phyloP scores from a whole-genome alignment of 2,329 filamentous ascomycete species.

The Diaporthe humulicola region DNA sequence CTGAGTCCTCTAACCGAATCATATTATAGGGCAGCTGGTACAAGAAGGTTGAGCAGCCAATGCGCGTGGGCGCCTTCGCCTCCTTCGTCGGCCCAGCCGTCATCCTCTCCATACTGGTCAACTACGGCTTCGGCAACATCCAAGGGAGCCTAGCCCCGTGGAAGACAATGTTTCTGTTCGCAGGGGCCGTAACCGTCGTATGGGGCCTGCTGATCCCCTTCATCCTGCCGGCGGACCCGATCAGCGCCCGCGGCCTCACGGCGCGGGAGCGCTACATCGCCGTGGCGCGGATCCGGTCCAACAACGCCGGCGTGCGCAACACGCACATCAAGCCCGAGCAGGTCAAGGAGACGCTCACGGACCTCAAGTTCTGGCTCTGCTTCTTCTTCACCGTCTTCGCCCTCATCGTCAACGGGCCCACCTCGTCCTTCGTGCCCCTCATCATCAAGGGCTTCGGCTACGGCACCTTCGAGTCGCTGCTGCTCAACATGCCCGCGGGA shows the following conservation, averaged over 20 bases:
- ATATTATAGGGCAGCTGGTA: neutral
- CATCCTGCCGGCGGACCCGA: slow-evolving; percentile 58
- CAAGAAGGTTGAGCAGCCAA: neutral
- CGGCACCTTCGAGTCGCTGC: slow-evolving; percentile 67
- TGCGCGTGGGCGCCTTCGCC: neutral
- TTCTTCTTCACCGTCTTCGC: slow-evolving; percentile 71
- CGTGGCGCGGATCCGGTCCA: slow-evolving; percentile 78
- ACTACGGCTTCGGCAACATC: slow-evolving; percentile 27
- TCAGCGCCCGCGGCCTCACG: slow-evolving; percentile 69
- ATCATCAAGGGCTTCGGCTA: slow-evolving; percentile 73
- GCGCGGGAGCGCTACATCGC: slow-evolving; percentile 77
- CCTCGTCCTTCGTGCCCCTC: slow-evolving; percentile 75
- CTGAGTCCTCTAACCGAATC: neutral
- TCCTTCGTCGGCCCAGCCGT: slow-evolving; percentile 1
- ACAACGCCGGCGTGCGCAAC: slow-evolving; percentile 81
- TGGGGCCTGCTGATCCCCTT: slow-evolving; percentile 43
- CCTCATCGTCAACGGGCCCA: slow-evolving; percentile 73
- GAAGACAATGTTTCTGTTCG: slow-evolving; percentile 47
- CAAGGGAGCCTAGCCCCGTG: slow-evolving; percentile 38
- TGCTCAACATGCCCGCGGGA: slow-evolving; percentile 78
- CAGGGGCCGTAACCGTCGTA: slow-evolving; percentile 43
- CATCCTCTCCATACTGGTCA: neutral
- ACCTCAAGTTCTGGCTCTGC: slow-evolving; percentile 71
- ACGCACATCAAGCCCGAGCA: slow-evolving; percentile 73
- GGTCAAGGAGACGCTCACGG: slow-evolving; percentile 63